Base-by-base conservation (phyloP, 1,284 basidiomycete species). In the Inonotus hispidus region DNA sequence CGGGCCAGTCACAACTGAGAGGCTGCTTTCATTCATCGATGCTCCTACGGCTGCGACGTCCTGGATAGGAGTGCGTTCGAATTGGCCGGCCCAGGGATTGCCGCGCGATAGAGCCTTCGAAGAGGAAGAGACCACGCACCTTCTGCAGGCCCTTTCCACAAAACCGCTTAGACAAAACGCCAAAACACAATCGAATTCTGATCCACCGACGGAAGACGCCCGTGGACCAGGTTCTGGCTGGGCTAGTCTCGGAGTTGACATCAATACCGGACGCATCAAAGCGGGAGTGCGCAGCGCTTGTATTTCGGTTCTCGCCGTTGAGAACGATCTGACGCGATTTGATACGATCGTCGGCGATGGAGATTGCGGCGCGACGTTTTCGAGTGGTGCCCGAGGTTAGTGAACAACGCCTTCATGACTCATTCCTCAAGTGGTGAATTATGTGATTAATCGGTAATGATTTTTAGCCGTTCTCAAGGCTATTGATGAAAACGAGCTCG, bases 331-430 rank as follows among this genome's bases (percentile, higher is more conserved):
- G 62, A 78, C 78, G 23, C 69, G 66, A 37, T 77, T 73, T 62
- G 77, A 79, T 65, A 79, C 77, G 6, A 59, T 74, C 8, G 67
- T 71, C 23, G 72, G 74, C 13, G 73, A 75, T 61, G 74, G 73
- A 5, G 72, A 73, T 58, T 74, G 72, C 50, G 73, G 73, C 45
- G 66, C 68, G 52, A 75, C 74, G 19, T 74, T 74, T 29, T 64
- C 67, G 13, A 61, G 63, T 0, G 71, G 73, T n/a, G 68, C 70
- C 6, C 65, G 63, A 66, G 68, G 71, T 70, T 27, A 53, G 39
- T 53, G 58, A 14, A 32, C 32, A 21, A 25, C 21, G 13, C 41
- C 19, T 37, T n/a, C n/a, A n/a, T 57, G 11, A 27, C 19, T 32
- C 13, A 25, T 21, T 43, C 53, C 21, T 14, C 14, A n/a, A 19